Evolutionary conservation across 441 rosid genomes (phyloP).

Genomic region (Populus trichocarpa): DNA sequence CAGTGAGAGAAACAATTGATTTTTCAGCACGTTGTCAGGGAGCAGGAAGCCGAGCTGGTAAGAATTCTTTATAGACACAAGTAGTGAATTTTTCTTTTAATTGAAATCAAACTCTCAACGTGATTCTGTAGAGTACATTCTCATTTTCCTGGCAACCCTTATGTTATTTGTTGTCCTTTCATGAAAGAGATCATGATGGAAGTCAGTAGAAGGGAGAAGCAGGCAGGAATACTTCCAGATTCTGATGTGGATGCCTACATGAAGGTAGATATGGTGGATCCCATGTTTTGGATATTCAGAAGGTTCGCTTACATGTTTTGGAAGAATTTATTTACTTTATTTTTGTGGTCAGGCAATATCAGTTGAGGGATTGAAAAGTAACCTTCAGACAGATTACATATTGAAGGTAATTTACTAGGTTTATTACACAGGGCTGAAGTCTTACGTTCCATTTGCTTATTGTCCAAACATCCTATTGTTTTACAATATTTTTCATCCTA

Average conservation of each 20-base stretch:
- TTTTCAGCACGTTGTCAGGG: conserved; percentile 26
- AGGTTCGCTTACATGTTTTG: too few relatives aligned
- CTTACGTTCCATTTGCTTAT: background rate
- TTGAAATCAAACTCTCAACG: background rate
- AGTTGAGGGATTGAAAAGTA: conserved; percentile 14
- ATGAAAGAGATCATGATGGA: conserved; percentile 15
- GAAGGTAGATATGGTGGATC: conserved; percentile 15
- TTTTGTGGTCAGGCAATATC: conserved; percentile 22
- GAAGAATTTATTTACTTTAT: background rate
- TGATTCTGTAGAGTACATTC: background rate
- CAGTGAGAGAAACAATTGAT: conserved; percentile 25
- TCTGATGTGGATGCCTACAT: conserved; percentile 27
- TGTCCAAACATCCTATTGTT: background rate
- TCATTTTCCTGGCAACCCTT: background rate
- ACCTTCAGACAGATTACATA: conserved; percentile 23
- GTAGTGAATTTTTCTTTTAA: background rate
- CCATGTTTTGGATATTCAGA: background rate
- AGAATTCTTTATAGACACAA: background rate
- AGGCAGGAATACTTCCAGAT: conserved; percentile 20
- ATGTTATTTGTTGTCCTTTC: background rate
- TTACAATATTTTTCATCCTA: background rate
- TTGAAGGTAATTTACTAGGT: conserved; percentile 17
- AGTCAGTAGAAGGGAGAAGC: conserved; percentile 22
- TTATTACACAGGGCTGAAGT: background rate
- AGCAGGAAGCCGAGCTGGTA: conserved; percentile 23